Evolutionary conservation across 1,284 basidiomycete species (phyloP).

Genomic region (Ceratobasidium sp.): DNA sequence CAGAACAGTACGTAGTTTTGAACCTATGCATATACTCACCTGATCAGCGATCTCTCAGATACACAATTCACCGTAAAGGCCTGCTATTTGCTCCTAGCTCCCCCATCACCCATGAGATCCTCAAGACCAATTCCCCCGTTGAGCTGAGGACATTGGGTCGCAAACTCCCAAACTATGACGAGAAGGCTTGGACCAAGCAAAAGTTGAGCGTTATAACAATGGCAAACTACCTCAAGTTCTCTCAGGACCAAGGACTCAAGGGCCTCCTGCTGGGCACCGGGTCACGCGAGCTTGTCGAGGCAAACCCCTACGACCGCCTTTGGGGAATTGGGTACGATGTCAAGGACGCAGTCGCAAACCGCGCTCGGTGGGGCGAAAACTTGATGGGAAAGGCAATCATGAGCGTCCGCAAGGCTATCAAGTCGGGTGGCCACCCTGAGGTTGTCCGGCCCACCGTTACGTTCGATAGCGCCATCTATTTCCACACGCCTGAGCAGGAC

Average conservation of each 20-base stretch:
- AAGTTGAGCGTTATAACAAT: slow-evolving; percentile 60
- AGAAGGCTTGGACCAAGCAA: slow-evolving; percentile 55
- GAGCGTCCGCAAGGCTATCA: slow-evolving; percentile 45
- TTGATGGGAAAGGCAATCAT: slow-evolving; percentile 49
- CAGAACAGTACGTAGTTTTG: slow-evolving; percentile 22
- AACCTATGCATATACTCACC: not conserved
- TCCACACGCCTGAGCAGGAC: slow-evolving; percentile 33
- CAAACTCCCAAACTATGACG: slow-evolving; percentile 57
- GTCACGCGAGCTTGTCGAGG: slow-evolving; percentile 58
- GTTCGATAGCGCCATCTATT: slow-evolving; percentile 29
- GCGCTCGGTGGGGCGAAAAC: slow-evolving; percentile 54
- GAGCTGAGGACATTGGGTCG: slow-evolving; percentile 61
- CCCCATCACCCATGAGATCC: slow-evolving; percentile 53
- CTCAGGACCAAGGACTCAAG: slow-evolving; percentile 65
- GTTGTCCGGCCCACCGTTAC: slow-evolving; percentile 19
- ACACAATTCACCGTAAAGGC: slow-evolving; percentile 70
- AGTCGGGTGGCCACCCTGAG: slow-evolving; percentile 23
- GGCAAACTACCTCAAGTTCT: slow-evolving; percentile 66
- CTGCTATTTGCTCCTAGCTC: slow-evolving; percentile 54
- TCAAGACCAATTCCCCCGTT: slow-evolving; percentile 51
- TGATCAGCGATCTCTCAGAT: slow-evolving; percentile 43
- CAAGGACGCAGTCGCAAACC: slow-evolving; percentile 54
- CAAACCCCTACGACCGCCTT: slow-evolving; percentile 57
- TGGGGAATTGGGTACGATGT: slow-evolving; percentile 66
- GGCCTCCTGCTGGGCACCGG: slow-evolving; percentile 56